Conservation (phyloP, 495 filamentous ascomycete genomes). For the Penicillium chermesinum region DNA sequence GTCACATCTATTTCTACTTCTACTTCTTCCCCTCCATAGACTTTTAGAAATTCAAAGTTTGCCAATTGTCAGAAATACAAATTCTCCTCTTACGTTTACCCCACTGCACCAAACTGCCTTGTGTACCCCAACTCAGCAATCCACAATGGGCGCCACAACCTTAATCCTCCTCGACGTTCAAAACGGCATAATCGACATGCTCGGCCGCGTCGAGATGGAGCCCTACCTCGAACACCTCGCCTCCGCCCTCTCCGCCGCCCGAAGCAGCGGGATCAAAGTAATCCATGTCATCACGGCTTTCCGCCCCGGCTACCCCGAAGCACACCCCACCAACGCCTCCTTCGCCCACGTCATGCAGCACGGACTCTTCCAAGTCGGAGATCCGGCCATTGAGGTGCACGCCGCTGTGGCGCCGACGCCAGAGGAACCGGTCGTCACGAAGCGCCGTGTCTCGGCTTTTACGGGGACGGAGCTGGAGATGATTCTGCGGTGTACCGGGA, state of each 20-base stretch:
- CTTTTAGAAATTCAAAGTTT: background rate
- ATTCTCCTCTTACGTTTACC: no score
- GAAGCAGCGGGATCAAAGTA: slow-evolving; percentile 20
- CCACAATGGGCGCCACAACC: slow-evolving; percentile 25
- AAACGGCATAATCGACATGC: slow-evolving; percentile 20
- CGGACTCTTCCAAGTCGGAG: slow-evolving; percentile 21
- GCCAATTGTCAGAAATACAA: background rate
- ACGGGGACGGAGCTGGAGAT: slow-evolving; percentile 31
- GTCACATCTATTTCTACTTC: background rate
- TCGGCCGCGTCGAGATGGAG: slow-evolving; percentile 11
- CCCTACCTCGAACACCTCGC: slow-evolving; percentile 24
- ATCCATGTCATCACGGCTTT: slow-evolving; percentile 33
- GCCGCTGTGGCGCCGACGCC: slow-evolving; percentile 16
- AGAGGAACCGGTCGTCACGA: slow-evolving; percentile 28
- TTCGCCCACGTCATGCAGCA: slow-evolving; percentile 11
- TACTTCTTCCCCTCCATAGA: background rate
- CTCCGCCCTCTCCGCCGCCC: slow-evolving; percentile 20
- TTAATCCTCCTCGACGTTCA: slow-evolving; percentile 37
- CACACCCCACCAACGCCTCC: slow-evolving; percentile 19
- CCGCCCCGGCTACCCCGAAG: slow-evolving; percentile 30
- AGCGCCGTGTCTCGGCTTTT: slow-evolving; percentile 36
- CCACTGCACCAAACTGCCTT: no score
- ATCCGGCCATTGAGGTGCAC: slow-evolving; percentile 18
- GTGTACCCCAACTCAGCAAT: background rate
- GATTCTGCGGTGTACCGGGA: slow-evolving; percentile 26